phyloP scores from a whole-genome alignment of 2,329 filamentous ascomycete genomes.

The Claviceps spartinae region DNA sequence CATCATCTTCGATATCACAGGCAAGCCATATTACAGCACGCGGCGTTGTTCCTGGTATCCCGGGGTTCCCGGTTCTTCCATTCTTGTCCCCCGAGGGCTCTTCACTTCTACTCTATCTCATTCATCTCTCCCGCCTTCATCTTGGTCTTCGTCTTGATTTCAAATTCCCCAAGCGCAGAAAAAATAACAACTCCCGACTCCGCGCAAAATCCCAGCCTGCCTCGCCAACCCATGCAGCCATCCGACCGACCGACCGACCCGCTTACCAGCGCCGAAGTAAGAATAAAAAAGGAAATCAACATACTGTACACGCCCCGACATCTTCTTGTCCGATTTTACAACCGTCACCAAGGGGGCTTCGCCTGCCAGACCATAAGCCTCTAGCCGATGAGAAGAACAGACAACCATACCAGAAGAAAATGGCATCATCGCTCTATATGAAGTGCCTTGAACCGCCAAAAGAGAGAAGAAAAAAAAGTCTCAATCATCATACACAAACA shows the following conservation, averaged over 20 bases:
- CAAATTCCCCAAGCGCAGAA: neutral
- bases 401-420: neutral
- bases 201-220: conserved; percentile 20
- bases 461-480: neutral
- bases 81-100: conserved; percentile 10
- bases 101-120: conserved; percentile 1
- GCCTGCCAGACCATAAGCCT: neutral
- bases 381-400: neutral
- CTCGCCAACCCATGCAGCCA: conserved; percentile 3
- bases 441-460: neutral
- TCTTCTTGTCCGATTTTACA: neutral
- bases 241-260: neutral
- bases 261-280: neutral
- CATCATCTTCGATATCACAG: too few relatives aligned
- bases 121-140: conserved; percentile 6
- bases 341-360: too few relatives aligned
- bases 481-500: conserved; percentile 12
- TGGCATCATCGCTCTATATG: conserved; percentile 3
- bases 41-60: too few relatives aligned
- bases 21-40: too few relatives aligned
- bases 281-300: neutral
- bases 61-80: conserved; percentile 3
- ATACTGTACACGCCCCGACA: conserved; percentile 7
- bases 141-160: conserved; percentile 10
- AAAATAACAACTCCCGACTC: conserved; percentile 20